Base-by-base conservation (phyloP, 2,329 filamentous ascomycete species). In the Talaromyces rugulosus region DNA sequence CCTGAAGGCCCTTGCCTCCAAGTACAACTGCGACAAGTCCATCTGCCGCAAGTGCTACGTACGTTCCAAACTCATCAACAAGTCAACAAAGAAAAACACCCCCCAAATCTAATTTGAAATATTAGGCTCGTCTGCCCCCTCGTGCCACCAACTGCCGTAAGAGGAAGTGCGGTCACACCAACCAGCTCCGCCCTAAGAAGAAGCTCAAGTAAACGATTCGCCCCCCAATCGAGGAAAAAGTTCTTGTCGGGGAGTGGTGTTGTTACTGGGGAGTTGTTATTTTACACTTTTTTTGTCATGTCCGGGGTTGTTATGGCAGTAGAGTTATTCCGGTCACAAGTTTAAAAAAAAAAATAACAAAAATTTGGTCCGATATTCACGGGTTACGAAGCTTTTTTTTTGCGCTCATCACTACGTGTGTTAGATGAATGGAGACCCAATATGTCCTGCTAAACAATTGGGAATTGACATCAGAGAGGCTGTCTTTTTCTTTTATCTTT, bases 1-100 rank as follows among this genome's bases (percentile, higher is more conserved):
- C 76, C 89, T 98, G 76, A 98, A 98, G 89, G 94, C 92, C 72
- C 89, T 98, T 69, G 94, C 94, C 78, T 93, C 89, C 86, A 97
- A 97, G 88, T 98, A 96, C 89, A 98, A 99, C 90, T 98, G 94
- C 90, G 95, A 98, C 73, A 97, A 97, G 90, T 94, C 94, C 90
- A 96, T 98, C 84, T 98, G 95, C 92, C 94, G 95, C 87, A 98
- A 99, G 91, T 99, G 95, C 90, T 98, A 98, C 84, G 92, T 95
- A 89, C 74, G 90, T 88, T 16, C 23, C 57, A 51, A 33, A 34
- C 34, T 51, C 31, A 11, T 14, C 18, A 28, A 36, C 8, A 14
- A 54, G 6, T 30, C 52, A 18, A 36, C 30, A 33, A 16, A 18
- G 23, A 23, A 23, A 23, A 23, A 23, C 23, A n/a, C 7, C 23